phyloP scores from a whole-genome alignment of 1,284 basidiomycete species.

The Rhodotorula sp. region DNA sequence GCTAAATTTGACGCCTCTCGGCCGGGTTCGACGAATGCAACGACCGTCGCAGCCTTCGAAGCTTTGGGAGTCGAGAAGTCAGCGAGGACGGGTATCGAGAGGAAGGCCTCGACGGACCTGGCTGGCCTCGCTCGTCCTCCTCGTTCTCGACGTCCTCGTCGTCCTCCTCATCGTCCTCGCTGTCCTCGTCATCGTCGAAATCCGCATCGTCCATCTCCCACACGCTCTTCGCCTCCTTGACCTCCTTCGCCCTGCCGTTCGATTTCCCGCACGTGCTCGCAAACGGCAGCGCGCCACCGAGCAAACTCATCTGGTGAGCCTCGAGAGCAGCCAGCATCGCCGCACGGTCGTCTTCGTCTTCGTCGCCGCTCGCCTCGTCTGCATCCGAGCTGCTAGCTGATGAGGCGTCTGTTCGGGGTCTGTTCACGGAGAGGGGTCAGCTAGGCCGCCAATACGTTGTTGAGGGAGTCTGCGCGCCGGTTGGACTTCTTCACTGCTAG shows the following conservation, averaged over 20 bases:
- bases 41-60: conserved; percentile 9
- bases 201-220: conserved; percentile 39
- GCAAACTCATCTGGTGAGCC: conserved; percentile 22
- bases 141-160: conserved; percentile 9
- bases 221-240: conserved; percentile 22
- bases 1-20: background rate
- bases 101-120: background rate
- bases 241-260: background rate
- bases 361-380: background rate
- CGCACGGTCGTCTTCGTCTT: background rate
- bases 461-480: conserved; percentile 2
- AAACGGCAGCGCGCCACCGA: background rate
- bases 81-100: too few species aligned
- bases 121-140: background rate
- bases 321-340: conserved; percentile 28
- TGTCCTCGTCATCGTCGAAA: conserved; percentile 29
- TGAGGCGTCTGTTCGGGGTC: background rate
- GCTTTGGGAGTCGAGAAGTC: background rate
- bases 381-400: background rate
- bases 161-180: conserved; percentile 13
- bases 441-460: too few species aligned
- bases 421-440: background rate
- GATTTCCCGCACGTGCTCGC: background rate
- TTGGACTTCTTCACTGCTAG: conserved; percentile 15
- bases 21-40: conserved; percentile 35